Percentiles rank a stretch among this genome's conserved stretches.
Conservation (phyloP, 352 stramenopile genomes). For the Phytophthora pini region DNA sequence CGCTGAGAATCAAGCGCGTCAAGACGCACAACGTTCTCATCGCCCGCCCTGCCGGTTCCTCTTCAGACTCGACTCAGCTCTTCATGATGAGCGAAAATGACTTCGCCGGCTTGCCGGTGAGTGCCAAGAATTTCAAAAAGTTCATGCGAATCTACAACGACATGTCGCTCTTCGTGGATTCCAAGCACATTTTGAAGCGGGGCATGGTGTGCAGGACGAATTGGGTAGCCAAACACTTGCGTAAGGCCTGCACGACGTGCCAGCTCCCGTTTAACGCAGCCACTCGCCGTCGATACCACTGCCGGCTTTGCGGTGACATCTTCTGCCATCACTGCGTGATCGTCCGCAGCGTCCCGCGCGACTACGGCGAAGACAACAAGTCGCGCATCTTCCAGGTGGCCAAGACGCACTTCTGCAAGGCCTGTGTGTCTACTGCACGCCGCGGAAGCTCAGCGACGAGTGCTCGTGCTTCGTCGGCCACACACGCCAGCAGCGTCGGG, state of each 20-base stretch:
- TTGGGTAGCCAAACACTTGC: slow-evolving; percentile 65
- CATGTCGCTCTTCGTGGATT: slow-evolving; percentile 65
- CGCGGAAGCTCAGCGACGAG: slow-evolving; percentile 20
- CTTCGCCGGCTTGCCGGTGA: slow-evolving; percentile 41
- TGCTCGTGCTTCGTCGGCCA: slow-evolving; percentile 8
- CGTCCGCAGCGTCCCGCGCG: slow-evolving; percentile 50
- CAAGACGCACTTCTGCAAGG: slow-evolving; percentile 69
- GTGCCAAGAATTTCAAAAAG: slow-evolving; percentile 42
- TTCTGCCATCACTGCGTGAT: slow-evolving; percentile 78
- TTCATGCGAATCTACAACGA: slow-evolving; percentile 65
- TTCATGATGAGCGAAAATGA: slow-evolving; percentile 72
- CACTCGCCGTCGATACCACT: slow-evolving; percentile 72
- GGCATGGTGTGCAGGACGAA: slow-evolving; percentile 56
- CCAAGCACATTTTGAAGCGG: slow-evolving; percentile 62
- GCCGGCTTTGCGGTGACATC: slow-evolving; percentile 78
- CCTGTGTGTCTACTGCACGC: slow-evolving; percentile 58
- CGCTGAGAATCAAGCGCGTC: slow-evolving; percentile 61
- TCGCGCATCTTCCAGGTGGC: slow-evolving; percentile 57
- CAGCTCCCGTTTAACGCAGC: slow-evolving; percentile 61
- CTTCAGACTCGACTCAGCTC: slow-evolving; percentile 49
- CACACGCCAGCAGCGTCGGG: slow-evolving; percentile 7
- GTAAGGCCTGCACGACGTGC: slow-evolving; percentile 64
- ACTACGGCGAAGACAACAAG: slow-evolving; percentile 18
- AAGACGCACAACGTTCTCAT: slow-evolving; percentile 62
- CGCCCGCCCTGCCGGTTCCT: slow-evolving; percentile 30